Evolutionary conservation across 1,139 yeast genomes (phyloP).

Genomic region (Geotrichum armillariae): DNA sequence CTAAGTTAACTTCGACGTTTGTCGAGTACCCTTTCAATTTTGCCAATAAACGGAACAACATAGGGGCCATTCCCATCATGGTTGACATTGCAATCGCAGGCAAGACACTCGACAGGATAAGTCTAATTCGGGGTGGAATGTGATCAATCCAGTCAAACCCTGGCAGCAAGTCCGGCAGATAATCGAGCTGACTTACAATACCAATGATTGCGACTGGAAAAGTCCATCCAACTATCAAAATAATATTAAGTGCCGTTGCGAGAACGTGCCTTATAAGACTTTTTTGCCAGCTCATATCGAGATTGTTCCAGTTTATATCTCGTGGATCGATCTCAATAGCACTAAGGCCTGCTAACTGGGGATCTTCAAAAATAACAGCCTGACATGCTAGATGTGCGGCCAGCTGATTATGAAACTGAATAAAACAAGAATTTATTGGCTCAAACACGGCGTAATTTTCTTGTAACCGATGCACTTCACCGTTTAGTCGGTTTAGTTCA

Average conservation of each 20-base stretch:
- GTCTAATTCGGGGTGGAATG: conserved; percentile 59
- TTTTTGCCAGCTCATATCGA: conserved; percentile 23
- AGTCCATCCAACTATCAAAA: conserved; percentile 74
- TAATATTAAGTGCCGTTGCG: conserved; percentile 55
- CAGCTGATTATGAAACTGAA: conserved; percentile 35
- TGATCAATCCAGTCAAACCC: conserved; percentile 63
- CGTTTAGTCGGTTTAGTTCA: conserved; percentile 32
- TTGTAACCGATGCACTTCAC: conserved; percentile 30
- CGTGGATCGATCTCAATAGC: conserved; percentile 32
- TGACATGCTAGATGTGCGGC: conserved; percentile 38
- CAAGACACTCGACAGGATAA: conserved; percentile 71
- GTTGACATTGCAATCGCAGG: conserved; percentile 68
- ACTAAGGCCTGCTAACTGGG: conserved; percentile 21
- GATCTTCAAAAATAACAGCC: conserved; percentile 28
- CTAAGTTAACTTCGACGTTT: conserved; percentile 61
- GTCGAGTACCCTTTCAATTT: conserved; percentile 66
- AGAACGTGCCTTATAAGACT: conserved; percentile 36
- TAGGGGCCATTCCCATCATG: conserved; percentile 72
- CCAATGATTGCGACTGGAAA: conserved; percentile 86
- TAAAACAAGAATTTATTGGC: conserved; percentile 34
- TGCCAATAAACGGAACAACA: conserved; percentile 66
- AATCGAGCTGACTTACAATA: conserved; percentile 70
- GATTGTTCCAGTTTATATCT: conserved; percentile 36
- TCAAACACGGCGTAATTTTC: conserved; percentile 24
- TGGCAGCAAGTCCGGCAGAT: conserved; percentile 57